A percentile compares a stretch with the other conserved stretches of the same genome.
Evolutionary conservation across 2,329 filamentous ascomycete genomes (phyloP).

Genomic region (Celoporthe dispersa): DNA sequence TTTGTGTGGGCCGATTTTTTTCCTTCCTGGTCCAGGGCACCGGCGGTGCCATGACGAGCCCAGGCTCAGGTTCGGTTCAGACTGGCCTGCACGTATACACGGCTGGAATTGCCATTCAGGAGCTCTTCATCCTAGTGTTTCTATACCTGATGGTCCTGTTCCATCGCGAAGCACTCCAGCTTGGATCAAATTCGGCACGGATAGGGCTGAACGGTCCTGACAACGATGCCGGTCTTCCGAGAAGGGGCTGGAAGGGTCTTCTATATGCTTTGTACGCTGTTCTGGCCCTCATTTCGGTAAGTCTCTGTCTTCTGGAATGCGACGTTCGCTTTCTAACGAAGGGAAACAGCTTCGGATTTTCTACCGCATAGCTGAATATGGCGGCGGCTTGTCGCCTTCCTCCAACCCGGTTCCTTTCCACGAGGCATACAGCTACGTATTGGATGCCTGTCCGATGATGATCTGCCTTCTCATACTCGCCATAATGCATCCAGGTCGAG

Average conservation of each 20-base stretch:
- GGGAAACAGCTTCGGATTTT: slow-evolving; percentile 56
- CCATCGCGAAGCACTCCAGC: slow-evolving; percentile 36
- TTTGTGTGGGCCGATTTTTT: slow-evolving; percentile 54
- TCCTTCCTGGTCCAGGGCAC: slow-evolving; percentile 51
- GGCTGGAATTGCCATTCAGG: slow-evolving; percentile 44
- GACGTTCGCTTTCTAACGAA: slow-evolving; percentile 5
- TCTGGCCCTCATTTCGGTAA: slow-evolving; percentile 43
- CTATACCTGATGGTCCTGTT: slow-evolving; percentile 42
- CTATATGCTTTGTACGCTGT: slow-evolving; percentile 41
- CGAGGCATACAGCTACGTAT: slow-evolving; percentile 55
- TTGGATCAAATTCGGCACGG: slow-evolving; percentile 29
- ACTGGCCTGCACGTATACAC: slow-evolving; percentile 46
- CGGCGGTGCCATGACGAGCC: slow-evolving; percentile 43
- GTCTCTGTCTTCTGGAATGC: slow-evolving; percentile 26
- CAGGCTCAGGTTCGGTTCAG: slow-evolving; percentile 33
- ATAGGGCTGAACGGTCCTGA: slow-evolving; percentile 27
- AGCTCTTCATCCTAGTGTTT: slow-evolving; percentile 45
- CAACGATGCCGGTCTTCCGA: slow-evolving; percentile 15
- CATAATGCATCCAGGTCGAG: slow-evolving; percentile 51
- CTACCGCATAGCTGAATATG: slow-evolving; percentile 63
- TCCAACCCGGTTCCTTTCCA: slow-evolving; percentile 52
- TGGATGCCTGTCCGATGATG: slow-evolving; percentile 62
- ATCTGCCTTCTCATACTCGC: slow-evolving; percentile 48
- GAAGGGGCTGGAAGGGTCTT: slow-evolving; percentile 40
- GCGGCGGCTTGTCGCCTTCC: slow-evolving; percentile 44